Evolutionary conservation across 2,329 filamentous ascomycete species (phyloP).

Genomic region (Aspergillus sp.): DNA sequence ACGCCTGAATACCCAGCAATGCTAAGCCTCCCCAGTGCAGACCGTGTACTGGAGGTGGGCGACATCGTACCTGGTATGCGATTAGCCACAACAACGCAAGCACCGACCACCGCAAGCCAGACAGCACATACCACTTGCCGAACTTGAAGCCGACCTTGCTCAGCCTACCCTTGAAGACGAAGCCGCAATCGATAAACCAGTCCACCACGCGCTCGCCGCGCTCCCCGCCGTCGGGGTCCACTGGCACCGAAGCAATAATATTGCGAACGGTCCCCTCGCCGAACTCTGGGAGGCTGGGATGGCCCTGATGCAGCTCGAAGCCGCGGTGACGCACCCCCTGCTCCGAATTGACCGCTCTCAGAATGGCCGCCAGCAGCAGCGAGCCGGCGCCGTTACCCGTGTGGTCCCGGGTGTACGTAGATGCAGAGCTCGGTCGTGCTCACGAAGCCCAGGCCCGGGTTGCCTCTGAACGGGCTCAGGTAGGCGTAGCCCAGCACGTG

Average conservation of each 20-base stretch:
- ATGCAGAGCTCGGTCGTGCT: too few species aligned
- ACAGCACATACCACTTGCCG: background rate
- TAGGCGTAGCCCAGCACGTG: background rate
- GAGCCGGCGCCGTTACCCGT: too few species aligned
- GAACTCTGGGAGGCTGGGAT: background rate
- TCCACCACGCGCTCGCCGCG: background rate
- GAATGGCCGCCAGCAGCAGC: too few species aligned
- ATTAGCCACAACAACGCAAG: too few species aligned
- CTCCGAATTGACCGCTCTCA: background rate
- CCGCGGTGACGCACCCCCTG: background rate
- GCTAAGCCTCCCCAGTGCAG: too few species aligned
- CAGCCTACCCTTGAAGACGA: background rate
- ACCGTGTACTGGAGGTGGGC: too few species aligned
- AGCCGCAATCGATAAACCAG: background rate
- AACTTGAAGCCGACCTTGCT: background rate
- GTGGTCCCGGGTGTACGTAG: too few species aligned
- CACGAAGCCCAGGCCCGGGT: too few species aligned
- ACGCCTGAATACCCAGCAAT: too few species aligned
- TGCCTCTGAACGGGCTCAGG: too few species aligned
- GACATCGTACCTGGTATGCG: too few species aligned
- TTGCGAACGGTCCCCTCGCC: background rate
- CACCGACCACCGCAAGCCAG: too few species aligned
- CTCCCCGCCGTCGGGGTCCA: background rate
- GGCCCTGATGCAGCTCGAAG: background rate
- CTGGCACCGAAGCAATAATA: background rate